phyloP scores from a whole-genome alignment of 768 basidiomycete genomes.

The Psilocybe azurescens region DNA sequence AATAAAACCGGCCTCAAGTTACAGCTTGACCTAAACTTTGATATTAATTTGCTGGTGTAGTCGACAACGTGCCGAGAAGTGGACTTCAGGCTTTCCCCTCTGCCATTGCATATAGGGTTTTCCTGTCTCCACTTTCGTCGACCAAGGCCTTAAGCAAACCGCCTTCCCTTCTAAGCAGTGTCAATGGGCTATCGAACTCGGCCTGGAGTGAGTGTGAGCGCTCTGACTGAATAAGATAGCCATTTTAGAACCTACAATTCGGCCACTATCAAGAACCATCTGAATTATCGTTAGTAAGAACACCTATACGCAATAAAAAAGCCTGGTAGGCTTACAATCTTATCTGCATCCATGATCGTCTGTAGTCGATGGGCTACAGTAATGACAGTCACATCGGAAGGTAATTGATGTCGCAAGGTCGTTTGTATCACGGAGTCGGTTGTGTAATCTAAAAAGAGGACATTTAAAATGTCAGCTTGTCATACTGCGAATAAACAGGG shows the following conservation, averaged over 20 bases:
- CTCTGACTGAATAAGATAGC: neutral
- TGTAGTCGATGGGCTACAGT: constrained; percentile 73
- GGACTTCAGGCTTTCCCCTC: neutral
- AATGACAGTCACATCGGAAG: constrained; percentile 59
- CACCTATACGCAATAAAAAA: neutral
- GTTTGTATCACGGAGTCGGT: constrained; percentile 74
- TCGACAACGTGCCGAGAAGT: too few relatives aligned
- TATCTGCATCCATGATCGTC: constrained; percentile 70
- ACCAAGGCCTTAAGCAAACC: constrained; percentile 14
- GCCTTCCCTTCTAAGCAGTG: constrained; percentile 1
- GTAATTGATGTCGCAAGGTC: constrained; percentile 68
- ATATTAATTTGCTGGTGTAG: too few relatives aligned
- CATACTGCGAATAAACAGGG: constrained; percentile 4
- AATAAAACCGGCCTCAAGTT: too few relatives aligned
- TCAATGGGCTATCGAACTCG: constrained; percentile 8
- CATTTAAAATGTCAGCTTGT: neutral
- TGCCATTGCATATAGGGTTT: constrained; percentile 5
- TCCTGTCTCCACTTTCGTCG: constrained; percentile 11
- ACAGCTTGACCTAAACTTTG: too few relatives aligned
- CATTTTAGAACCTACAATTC: neutral
- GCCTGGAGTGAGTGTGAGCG: neutral
- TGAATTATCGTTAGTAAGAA: neutral
- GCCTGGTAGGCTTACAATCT: constrained; percentile 39
- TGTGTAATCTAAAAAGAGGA: constrained; percentile 44
- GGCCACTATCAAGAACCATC: constrained; percentile 2